Base-by-base conservation (phyloP, 257 asterid species). In the Leonotis leonurus region DNA sequence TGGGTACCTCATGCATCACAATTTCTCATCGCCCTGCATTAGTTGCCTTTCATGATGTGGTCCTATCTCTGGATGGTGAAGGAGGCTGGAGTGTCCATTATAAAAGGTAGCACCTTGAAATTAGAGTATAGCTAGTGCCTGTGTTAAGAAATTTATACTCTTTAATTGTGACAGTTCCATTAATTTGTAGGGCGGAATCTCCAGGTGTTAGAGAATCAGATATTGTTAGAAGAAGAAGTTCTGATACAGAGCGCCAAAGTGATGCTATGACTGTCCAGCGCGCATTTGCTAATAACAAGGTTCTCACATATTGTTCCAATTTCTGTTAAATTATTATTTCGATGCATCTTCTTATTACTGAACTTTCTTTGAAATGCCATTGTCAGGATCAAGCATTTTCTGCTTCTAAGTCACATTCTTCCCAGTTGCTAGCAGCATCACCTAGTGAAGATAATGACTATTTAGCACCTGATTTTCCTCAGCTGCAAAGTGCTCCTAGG, bases 11-110 rank as follows among this genome's bases (percentile, higher is more conserved):
- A 24, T 89, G 97, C 69, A 93, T 93, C 77, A 93, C 99, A 32
- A 93, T 93, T 56, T 93, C 99, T 40, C 99, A 93, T 75, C 96
- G 99, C 11, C 99, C 99, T 73, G 99, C 99, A 4, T 77, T 93
- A 72, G 99, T 87, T 70, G 97, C 96, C 55, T 93, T 93, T 81
- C 99, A 93, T 79, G 99, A 89, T 68, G 74, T 93, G 67, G 97
- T 93, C 61, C 81, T 93, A 68, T 93, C 99, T 48, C 81, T 93
- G 94, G 99, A 93, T 69, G 99, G 99, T 26, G 97, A 93, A 89
- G 99, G 99, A 63, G 96, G 99, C 62, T 93, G 99, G 99, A 80
- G 73, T 56, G 97, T 87, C 70, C 84, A 87, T 77, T 75, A 82
- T 55, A 85, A 89, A 68, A 81, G 91, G 99, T 93, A 58, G 64